These are phyloP conservation scores for Zymoseptoria ardabiliae DNA, from an alignment of 2,329 filamentous ascomycete species.

Conservation along the genomic window DNA sequence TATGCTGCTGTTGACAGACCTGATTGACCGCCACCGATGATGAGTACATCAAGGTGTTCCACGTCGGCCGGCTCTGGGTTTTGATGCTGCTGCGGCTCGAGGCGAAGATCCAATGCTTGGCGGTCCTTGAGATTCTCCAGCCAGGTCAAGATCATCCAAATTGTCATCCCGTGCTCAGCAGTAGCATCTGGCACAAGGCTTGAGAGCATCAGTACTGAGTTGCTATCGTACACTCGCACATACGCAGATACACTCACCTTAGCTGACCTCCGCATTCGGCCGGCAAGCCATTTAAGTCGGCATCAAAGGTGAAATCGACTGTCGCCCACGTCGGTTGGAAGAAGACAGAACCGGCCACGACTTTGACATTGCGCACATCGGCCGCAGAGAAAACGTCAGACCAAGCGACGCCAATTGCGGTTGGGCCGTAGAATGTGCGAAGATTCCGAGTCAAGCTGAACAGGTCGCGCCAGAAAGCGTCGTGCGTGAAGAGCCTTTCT, in stretches of 20 bases:
- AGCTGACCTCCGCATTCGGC: neutral
- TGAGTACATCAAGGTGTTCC: constrained; percentile 24
- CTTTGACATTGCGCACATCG: neutral
- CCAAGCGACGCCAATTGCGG: neutral
- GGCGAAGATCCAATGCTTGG: constrained; percentile 22
- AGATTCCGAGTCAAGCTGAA: constrained; percentile 51
- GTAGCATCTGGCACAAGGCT: neutral
- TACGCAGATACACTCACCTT: neutral
- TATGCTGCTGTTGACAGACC: constrained; percentile 40
- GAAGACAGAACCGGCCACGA: neutral
- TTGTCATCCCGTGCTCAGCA: constrained; percentile 19
- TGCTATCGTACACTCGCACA: neutral
- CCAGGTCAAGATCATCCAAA: constrained; percentile 34
- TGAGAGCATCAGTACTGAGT: neutral
- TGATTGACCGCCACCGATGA: constrained; percentile 39
- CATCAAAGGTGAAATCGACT: neutral
- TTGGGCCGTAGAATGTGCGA: constrained; percentile 42
- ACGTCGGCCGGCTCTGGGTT: constrained; percentile 10
- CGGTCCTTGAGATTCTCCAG: constrained; percentile 31
- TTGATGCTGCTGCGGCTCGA: constrained; percentile 22
- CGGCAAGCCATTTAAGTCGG: neutral
- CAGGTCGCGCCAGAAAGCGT: constrained; percentile 48
- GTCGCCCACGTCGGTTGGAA: neutral
- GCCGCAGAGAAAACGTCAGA: neutral
- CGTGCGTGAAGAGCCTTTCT: neutral